Evolutionary conservation across 2,329 filamentous ascomycete genomes (phyloP), one percentile per base, ranked within the genome.

Genomic region (Fusarium tanahbumbuense): DNA sequence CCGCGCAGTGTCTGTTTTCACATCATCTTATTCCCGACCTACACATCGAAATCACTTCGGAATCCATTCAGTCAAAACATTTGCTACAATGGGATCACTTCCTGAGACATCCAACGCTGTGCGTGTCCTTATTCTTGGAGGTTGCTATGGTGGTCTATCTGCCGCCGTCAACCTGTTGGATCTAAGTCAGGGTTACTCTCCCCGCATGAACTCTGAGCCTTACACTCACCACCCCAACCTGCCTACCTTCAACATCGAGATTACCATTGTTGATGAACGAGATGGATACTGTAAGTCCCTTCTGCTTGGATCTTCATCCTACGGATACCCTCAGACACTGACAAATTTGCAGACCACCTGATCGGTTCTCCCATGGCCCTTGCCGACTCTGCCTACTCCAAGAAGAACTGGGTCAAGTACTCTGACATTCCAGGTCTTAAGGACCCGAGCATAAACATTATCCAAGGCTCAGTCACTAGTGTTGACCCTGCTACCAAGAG

Each of bases 221-320:
- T 82, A 82, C 57, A 61, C 67, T 45, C 80, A 85, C 75, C 72
- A 84, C 72, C 70, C 80, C 68, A 75, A 80, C 30, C 76, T 82
- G 22, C 81, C 83, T 46, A 83, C 82, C 25, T 82, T 91, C 46
- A 84, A 87, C 2, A 79, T 93, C 16, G 86, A 93, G 40, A 89
- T 94, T 53, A 93, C 91, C 23, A 85, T 94, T 23, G 88, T 93
- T 25, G 92, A 94, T 73, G 91, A 94, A 78, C 84, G 91, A n/a
- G 92, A 94, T 82, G 92, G 92, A n/a, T 94, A 89, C 78, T 94
- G 92, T 94, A 83, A 73, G 90, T 80, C 10, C 70, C 9, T 20
- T 8, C 8, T 13, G 15, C 30, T 22, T 44, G 32, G 23, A 20
- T 40, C 27, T n/a, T 48, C 25, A 30, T 25, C n/a, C 27, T 11